phyloP scores from a whole-genome alignment of 2,329 filamentous ascomycete species.

The Alternaria burnsii region DNA sequence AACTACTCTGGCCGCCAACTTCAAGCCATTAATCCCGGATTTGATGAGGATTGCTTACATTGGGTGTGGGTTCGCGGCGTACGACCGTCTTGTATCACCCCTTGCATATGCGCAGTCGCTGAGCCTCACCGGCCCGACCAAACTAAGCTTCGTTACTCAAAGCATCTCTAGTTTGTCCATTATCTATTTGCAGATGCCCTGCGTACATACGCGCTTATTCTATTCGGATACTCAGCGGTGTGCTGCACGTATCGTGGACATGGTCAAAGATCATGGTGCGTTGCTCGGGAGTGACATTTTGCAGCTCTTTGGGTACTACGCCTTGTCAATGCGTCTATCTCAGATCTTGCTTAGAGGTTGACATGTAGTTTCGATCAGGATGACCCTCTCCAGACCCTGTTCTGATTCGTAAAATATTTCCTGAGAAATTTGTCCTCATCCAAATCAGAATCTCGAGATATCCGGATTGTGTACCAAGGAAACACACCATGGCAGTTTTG shows the following conservation, averaged over 20 bases:
- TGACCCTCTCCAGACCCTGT: neutral
- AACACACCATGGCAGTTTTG: neutral
- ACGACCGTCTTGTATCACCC: neutral
- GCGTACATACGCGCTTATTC: neutral
- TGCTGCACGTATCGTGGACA: neutral
- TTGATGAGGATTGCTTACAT: neutral
- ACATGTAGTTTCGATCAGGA: neutral
- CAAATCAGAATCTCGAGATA: neutral
- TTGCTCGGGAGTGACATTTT: neutral
- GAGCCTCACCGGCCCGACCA: constrained; percentile 10
- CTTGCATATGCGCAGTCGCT: constrained; percentile 16
- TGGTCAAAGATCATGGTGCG: neutral
- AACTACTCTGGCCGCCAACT: neutral
- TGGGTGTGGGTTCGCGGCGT: neutral
- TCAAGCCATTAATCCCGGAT: neutral
- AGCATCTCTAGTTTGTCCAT: neutral
- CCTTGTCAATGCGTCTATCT: neutral
- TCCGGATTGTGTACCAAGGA: neutral
- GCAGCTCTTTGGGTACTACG: neutral
- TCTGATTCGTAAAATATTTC: neutral
- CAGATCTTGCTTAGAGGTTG: neutral
- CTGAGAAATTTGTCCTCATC: neutral
- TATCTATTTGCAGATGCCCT: constrained; percentile 3
- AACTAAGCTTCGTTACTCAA: neutral
- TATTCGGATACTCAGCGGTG: neutral